Conservation (phyloP, 495 filamentous ascomycete genomes). For the Hypoxylon rickii region DNA sequence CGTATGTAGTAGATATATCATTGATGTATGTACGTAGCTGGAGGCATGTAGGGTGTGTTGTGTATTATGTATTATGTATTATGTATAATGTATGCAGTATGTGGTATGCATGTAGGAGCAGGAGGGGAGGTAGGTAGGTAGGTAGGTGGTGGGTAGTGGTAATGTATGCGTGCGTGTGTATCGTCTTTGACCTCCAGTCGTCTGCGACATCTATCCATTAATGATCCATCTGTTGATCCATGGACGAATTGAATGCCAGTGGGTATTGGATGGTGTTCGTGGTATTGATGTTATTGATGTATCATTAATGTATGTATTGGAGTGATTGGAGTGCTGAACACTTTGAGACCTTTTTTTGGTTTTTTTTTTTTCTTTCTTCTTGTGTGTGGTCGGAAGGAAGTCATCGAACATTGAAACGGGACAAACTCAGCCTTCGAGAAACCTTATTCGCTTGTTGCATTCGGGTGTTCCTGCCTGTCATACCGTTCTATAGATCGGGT, state of each 20-base stretch:
- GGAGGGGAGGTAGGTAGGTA: not conserved
- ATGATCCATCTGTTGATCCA: no score
- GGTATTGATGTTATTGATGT: not conserved
- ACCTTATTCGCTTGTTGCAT: constrained; percentile 28
- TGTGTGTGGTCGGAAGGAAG: constrained; percentile 23
- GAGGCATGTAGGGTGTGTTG: no score
- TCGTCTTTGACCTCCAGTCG: no score
- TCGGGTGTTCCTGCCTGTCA: constrained; percentile 36
- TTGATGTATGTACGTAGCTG: no score
- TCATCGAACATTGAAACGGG: constrained; percentile 21
- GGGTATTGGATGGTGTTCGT: not conserved
- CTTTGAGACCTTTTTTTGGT: no score
- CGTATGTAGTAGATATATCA: constrained; percentile 6
- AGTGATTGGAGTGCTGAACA: not conserved
- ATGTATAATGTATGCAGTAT: not conserved
- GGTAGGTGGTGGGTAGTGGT: no score
- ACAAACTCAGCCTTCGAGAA: constrained; percentile 31
- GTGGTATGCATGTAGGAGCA: not conserved
- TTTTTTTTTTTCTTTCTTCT: no score
- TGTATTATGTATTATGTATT: not conserved
- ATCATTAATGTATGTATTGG: constrained; percentile 3
- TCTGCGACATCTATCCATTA: not conserved
- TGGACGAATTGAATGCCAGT: no score
- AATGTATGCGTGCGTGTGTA: not conserved
- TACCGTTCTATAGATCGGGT: constrained; percentile 31